phyloP scores from a whole-genome alignment of 495 filamentous ascomycete species.

The Tuber brumale region DNA sequence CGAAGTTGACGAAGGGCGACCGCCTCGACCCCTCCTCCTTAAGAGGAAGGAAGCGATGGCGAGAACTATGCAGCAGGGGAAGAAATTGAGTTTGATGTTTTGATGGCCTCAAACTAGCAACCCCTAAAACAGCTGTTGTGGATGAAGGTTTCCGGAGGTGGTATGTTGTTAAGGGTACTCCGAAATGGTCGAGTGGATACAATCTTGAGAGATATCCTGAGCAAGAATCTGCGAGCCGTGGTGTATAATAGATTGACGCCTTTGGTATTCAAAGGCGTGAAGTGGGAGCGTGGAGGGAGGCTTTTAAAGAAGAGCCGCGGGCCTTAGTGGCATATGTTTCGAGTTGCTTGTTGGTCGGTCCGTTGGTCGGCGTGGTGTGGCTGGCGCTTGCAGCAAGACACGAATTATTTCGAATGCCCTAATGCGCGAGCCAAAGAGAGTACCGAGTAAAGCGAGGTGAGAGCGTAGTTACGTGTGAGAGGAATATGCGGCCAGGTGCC shows the following conservation, averaged over 20 bases:
- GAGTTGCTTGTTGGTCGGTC: slow-evolving; percentile 12
- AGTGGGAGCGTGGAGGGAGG: slow-evolving; percentile 16
- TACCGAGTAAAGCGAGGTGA: slow-evolving; percentile 29
- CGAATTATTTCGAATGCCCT: slow-evolving; percentile 23
- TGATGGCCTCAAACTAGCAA: slow-evolving; percentile 31
- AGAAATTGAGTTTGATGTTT: slow-evolving; percentile 24
- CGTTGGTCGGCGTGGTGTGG: slow-evolving; percentile 21
- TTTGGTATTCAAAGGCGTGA: slow-evolving; percentile 36
- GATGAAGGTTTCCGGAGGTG: slow-evolving; percentile 35
- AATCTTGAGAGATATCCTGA: slow-evolving; percentile 40
- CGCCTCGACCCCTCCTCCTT: slow-evolving; percentile 43
- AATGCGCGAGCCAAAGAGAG: slow-evolving; percentile 15
- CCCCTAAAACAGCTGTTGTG: slow-evolving; percentile 17
- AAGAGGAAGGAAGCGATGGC: slow-evolving; percentile 44
- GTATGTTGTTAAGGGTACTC: slow-evolving; percentile 42
- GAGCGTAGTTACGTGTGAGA: slow-evolving; percentile 11
- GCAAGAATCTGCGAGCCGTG: slow-evolving; percentile 41
- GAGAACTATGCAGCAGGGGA: slow-evolving; percentile 42
- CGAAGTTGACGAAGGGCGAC: slow-evolving; percentile 38
- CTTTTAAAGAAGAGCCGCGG: slow-evolving; percentile 32
- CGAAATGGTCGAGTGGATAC: slow-evolving; percentile 37
- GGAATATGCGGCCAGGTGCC: slow-evolving; percentile 21
- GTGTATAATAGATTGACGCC: slow-evolving; percentile 24
- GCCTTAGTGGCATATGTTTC: slow-evolving; percentile 22
- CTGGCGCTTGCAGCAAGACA: slow-evolving; percentile 12